phyloP scores from a whole-genome alignment of 148 eudicot species.

The Suaeda aralocaspica region DNA sequence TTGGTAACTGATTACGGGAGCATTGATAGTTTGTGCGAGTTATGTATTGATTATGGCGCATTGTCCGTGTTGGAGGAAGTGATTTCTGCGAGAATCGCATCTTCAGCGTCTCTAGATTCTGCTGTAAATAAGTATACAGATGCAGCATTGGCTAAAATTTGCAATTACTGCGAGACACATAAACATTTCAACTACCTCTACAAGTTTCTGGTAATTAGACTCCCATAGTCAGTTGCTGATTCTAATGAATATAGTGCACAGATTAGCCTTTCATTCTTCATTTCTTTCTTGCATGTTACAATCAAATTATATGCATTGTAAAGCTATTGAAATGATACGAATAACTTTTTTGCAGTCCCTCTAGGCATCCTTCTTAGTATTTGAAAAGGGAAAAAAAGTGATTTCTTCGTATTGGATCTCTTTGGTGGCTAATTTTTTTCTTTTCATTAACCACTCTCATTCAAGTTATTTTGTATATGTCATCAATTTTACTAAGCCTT shows the following conservation, averaged over 20 bases:
- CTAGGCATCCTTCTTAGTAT: too few species aligned
- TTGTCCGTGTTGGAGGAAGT: slow-evolving; percentile 88
- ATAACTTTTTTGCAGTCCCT: too few species aligned
- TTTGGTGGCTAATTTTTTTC: too few species aligned
- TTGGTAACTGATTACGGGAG: slow-evolving; percentile 90
- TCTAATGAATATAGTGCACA: neutral
- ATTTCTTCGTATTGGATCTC: too few species aligned
- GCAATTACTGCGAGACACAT: slow-evolving; percentile 80
- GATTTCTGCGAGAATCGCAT: slow-evolving; percentile 54
- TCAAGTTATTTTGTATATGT: neutral
- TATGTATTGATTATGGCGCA: slow-evolving; percentile 77
- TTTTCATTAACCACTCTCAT: neutral
- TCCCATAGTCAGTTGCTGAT: neutral
- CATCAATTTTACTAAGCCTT: neutral
- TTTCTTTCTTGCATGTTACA: neutral
- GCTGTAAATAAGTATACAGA: slow-evolving; percentile 56
- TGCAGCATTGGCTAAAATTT: slow-evolving; percentile 78
- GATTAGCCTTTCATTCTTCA: neutral
- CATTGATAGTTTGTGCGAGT: slow-evolving; percentile 76
- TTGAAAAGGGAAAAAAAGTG: too few species aligned
- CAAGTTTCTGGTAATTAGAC: slow-evolving; percentile 67
- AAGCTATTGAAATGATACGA: neutral
- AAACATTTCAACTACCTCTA: slow-evolving; percentile 86
- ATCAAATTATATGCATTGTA: neutral
- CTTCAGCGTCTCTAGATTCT: slow-evolving; percentile 39